These are phyloP conservation scores for Camellia sinensis DNA, from an alignment of 148 eudicot species.

Conservation along the genomic window DNA sequence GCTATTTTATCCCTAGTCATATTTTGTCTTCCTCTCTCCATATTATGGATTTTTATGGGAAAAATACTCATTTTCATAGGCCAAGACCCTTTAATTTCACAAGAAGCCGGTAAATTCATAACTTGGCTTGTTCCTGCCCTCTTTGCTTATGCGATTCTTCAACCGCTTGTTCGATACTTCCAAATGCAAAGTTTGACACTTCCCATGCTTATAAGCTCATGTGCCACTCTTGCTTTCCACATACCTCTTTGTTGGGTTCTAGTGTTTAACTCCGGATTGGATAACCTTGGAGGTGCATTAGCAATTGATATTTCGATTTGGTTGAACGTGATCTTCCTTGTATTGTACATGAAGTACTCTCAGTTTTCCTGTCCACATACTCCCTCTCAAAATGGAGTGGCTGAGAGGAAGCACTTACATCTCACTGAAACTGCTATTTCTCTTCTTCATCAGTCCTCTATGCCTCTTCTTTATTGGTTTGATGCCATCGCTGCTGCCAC, in stretches of 20 bases:
- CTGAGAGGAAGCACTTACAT: too few relatives aligned
- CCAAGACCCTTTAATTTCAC: slow-evolving; percentile 68
- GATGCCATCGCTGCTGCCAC: too few relatives aligned
- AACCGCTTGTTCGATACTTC: slow-evolving; percentile 65
- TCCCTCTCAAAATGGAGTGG: too few relatives aligned
- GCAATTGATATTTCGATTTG: slow-evolving; percentile 60
- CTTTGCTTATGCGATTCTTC: slow-evolving; percentile 56
- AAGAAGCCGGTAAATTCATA: slow-evolving; percentile 63
- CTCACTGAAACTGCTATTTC: too few relatives aligned
- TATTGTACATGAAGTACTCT: slow-evolving; percentile 58
- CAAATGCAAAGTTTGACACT: slow-evolving; percentile 64
- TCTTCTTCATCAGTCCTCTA: too few relatives aligned
- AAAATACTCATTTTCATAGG: slow-evolving; percentile 52
- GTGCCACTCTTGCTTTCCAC: slow-evolving; percentile 46
- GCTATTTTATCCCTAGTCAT: slow-evolving; percentile 58
- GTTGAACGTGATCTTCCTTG: slow-evolving; percentile 51
- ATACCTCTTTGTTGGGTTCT: slow-evolving; percentile 68
- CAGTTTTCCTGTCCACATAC: too few relatives aligned
- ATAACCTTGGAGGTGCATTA: slow-evolving; percentile 65
- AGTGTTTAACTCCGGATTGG: slow-evolving; percentile 56
- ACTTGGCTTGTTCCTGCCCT: slow-evolving; percentile 58
- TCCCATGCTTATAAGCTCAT: slow-evolving; percentile 63
- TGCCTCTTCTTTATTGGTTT: too few relatives aligned
- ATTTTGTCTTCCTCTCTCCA: slow-evolving; percentile 59
- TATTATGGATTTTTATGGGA: slow-evolving; percentile 58